Percentiles rank a stretch among this genome's conserved stretches.
Conservation (phyloP, 2,329 filamentous ascomycete genomes). For the Metarhizium guizhouense region DNA sequence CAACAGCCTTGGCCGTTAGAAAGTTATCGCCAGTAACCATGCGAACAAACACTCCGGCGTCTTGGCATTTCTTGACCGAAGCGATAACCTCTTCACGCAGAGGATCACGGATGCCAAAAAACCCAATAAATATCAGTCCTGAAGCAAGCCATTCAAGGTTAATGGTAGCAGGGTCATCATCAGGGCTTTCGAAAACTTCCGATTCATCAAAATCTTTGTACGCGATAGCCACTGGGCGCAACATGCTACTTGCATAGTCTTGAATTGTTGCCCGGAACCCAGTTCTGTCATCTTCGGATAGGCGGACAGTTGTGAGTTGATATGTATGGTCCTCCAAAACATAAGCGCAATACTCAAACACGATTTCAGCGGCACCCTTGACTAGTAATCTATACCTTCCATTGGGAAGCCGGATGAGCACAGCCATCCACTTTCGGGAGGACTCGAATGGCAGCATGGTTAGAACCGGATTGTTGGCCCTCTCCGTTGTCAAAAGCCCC, state of each 20-base stretch:
- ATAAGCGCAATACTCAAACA: constrained; percentile 35
- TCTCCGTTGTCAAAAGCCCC: constrained; percentile 33
- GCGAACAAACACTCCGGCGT: constrained; percentile 56
- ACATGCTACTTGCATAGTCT: constrained; percentile 55
- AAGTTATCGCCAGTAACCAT: constrained; percentile 49
- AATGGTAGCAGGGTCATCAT: constrained; percentile 23
- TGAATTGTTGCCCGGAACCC: constrained; percentile 25
- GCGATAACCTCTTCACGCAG: constrained; percentile 52
- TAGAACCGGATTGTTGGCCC: constrained; percentile 34
- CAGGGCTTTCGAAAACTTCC: constrained; percentile 49
- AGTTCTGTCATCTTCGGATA: constrained; percentile 22
- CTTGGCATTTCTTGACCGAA: constrained; percentile 52
- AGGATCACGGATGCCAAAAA: constrained; percentile 61
- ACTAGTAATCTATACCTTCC: constrained; percentile 41
- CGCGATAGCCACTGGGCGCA: constrained; percentile 67
- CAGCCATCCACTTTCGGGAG: constrained; percentile 46
- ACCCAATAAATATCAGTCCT: constrained; percentile 36
- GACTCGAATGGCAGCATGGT: constrained; percentile 47
- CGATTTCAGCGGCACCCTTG: constrained; percentile 50
- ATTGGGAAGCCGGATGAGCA: constrained; percentile 36
- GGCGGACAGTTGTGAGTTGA: constrained; percentile 16
- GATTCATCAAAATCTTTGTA: constrained; percentile 65
- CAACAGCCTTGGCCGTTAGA: constrained; percentile 35
- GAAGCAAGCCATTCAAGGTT: constrained; percentile 32
- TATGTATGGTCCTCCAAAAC: constrained; percentile 35